Evolutionary conservation across 106 monocot genomes (phyloP), one percentile per base, ranked within the genome.

Genomic region (Iris macrosiphon): DNA sequence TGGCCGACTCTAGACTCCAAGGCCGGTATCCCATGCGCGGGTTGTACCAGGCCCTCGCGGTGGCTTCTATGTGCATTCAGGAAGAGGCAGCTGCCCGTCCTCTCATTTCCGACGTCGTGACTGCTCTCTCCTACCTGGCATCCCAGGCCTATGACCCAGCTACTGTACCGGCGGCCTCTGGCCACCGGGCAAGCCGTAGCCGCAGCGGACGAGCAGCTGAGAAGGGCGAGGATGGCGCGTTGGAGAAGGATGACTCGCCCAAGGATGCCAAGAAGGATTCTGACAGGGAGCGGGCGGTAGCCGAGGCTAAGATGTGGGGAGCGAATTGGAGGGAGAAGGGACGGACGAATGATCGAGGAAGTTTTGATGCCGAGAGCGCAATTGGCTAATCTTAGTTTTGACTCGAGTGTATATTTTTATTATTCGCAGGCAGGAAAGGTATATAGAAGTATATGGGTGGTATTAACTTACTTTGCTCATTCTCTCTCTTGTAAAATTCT

Each of bases 301-400:
- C 92, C 1, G 92, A 92, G 68, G 92, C 92, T 0, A 92, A 86
- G 57, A 49, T 79, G 70, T 92, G 92, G 92, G 92, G 86, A 12
- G 78, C 82, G 47, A 92, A 77, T 50, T 82, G 75, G 92, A 65
- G 85, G 56, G 77, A 73, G 18, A 77, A 76, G 25, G 49, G 66
- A 10, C 49, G 52, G 31, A 60, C 72, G 20, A 55, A 46, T 2
- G 49, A 38, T 15, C 32, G 52, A 26, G 33, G 48, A 19, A 48
- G 66, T 14, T 41, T 59, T 24, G 46, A 53, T 33, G 40, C 59
- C 20, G 43, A 53, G 14, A 73, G 34, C 10, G 14, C 19, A 16
- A 37, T 33, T 28, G 49, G 50, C 2, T 66, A 60, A n/a, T n/a
- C n/a, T n/a, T n/a, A n/a, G n/a, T n/a, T n/a, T n/a, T n/a, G n/a